Percentiles rank a stretch among this genome's conserved stretches.
phyloP scores from a whole-genome alignment of 257 asterid genomes.

The Solanum arcanum region DNA sequence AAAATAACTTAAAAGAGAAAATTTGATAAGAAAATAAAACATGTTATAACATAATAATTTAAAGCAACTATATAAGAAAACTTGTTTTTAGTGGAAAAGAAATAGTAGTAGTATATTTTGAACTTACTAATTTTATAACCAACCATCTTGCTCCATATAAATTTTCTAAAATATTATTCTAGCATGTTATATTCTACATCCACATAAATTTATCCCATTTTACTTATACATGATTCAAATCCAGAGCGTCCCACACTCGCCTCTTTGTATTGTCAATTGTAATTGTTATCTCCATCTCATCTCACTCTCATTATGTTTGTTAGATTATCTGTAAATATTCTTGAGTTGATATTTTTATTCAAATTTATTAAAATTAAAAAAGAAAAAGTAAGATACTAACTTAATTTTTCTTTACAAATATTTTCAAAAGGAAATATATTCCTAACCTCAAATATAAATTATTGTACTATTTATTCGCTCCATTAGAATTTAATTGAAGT shows the following conservation, averaged over 20 bases:
- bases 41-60: neutral
- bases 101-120: neutral
- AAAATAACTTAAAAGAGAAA: no score
- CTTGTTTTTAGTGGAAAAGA: neutral
- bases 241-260: no score
- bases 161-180: no score
- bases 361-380: no score
- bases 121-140: neutral
- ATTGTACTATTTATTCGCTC: no score
- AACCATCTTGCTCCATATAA: neutral
- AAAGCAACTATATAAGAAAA: neutral
- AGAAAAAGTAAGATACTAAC: neutral
- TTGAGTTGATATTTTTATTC: no score
- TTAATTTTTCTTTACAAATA: neutral
- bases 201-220: no score
- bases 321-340: no score
- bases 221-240: neutral
- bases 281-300: no score
- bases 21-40: neutral
- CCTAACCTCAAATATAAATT: neutral
- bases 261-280: no score
- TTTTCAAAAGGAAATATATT: neutral
- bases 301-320: no score
- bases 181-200: fast-evolving
- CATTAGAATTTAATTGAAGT: no score